phyloP scores from a whole-genome alignment of 371 early-diverging fungal genomes.

The Blakeslea trispora region DNA sequence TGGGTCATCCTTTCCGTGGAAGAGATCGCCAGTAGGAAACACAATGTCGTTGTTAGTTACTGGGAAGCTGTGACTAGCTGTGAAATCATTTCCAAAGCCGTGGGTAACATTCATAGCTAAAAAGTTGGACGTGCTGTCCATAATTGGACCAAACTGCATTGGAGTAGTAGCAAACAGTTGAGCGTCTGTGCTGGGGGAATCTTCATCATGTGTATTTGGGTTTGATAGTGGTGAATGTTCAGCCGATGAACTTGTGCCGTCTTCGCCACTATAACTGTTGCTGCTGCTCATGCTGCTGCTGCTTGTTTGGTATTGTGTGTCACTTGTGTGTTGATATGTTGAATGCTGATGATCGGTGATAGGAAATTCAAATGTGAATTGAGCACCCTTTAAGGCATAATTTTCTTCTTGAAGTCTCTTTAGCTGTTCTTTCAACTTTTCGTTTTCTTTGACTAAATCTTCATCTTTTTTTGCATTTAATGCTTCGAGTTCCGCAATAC shows the following conservation, averaged over 20 bases:
- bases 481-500: slow-evolving; percentile 65
- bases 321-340: not conserved
- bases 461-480: slow-evolving; percentile 27
- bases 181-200: slow-evolving; percentile 19
- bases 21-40: slow-evolving; percentile 11
- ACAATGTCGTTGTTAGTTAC: not conserved
- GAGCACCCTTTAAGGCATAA: slow-evolving; percentile 41
- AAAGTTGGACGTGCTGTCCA: slow-evolving; percentile 5
- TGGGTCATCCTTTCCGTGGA: slow-evolving; percentile 40
- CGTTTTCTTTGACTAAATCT: slow-evolving; percentile 35
- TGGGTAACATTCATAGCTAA: slow-evolving; percentile 13
- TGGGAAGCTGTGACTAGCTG: slow-evolving; percentile 4
- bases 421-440: slow-evolving; percentile 30
- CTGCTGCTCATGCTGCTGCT: slow-evolving; percentile 20
- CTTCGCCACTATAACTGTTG: slow-evolving; percentile 27
- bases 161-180: slow-evolving; percentile 13
- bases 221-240: slow-evolving; percentile 23
- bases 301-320: slow-evolving; percentile 10
- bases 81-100: slow-evolving; percentile 1
- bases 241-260: slow-evolving; percentile 11
- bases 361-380: slow-evolving; percentile 51
- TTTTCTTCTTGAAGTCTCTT: slow-evolving; percentile 43
- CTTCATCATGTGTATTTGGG: slow-evolving; percentile 22
- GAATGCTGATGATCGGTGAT: slow-evolving; percentile 6
- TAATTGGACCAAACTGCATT: slow-evolving; percentile 21